Base-by-base conservation (phyloP, 345 rosid species). In the Aquilaria yunnanensis region DNA sequence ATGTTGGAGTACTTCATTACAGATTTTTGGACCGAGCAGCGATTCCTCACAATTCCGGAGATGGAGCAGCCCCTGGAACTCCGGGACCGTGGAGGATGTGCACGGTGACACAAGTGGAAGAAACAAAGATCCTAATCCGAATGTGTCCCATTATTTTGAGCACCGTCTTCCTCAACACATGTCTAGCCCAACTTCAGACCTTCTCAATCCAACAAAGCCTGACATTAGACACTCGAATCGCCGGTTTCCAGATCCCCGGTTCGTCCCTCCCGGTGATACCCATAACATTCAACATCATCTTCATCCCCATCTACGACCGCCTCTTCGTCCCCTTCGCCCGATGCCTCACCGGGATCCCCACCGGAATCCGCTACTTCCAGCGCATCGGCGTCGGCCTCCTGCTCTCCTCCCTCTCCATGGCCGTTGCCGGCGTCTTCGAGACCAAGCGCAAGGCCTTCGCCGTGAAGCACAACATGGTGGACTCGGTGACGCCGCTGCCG, bases 171-270 rank as follows among this genome's bases (percentile, higher is more conserved):
- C 78, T 86, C 81, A 83, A 81, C 70, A 80, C 87, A 12, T 86
- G 92, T 51, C 64, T 86, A 51, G 92, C 92, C 62, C 89, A 86
- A 58, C 87, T 86, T 51, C 82, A 78, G n/a, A 83, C 92, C 14
- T 86, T 86, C 68, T 57, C 81, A 9, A 60, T 81, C 77, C 88
- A 81, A 59, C 85, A 86, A 56, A 76, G 83, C 81, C 73, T 77
- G 12, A 83, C 83, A 45, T 71, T 86, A 86, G 73, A 86, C 74
- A 72, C 76, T 30, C 53, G 45, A 52, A 14, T 86, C 37, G 49
- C 69, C 1, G 72, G 83, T n/a, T 78, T 86, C 45, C 71, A 72
- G 9, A 62, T 86, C 41, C 85, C 88, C 0, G 85, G 76, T 23
- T 74, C 88, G 30, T 81, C 85, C 10, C 54, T 86, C 23, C 86